Evolutionary conservation across 169 alveolate genomes (phyloP), one percentile per base, ranked within the genome.

Genomic region (Eimeria zaria): DNA sequence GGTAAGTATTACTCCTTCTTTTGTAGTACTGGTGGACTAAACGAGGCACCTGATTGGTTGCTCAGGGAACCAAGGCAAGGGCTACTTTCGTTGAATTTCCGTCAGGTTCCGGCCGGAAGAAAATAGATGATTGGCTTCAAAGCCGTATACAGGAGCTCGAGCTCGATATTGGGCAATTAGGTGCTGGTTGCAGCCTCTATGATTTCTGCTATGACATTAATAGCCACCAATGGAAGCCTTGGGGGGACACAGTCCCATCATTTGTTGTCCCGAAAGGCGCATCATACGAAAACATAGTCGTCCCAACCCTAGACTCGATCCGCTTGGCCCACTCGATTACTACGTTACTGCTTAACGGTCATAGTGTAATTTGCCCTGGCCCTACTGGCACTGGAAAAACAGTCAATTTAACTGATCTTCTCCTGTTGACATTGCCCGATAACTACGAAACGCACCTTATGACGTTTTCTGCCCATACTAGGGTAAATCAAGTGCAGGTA

Each of bases 331-430:
- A 97, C 97, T 91, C 98, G 78, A 96, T 98, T 85, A 96, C 97
- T 85, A 91, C 97, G 46, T 71, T 99, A 90, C 92, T 98, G 44
- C 96, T 96, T 90, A 97, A 98, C 91, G 97, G 98, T 78, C 97
- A 97, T 91, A 99, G 98, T 97, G 97, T 98, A 53, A 97, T 99
- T 55, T 95, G 99, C 84, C 98, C 99, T 33, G 99, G 99, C 12
- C 98, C 99, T 41, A 98, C 99, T 44, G 99, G 99, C 6, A 98
- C 99, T 41, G 99, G 99, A 41, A 98, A 98, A 96, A 94, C 99
- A 14, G 98, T 98, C 74, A 96, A 97, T 95, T 97, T 99, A 48
- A 98, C 98, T 73, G 98, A 98, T 73, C 97, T 96, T 94, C 97
- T 98, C 85, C 95, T 95, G 39, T 91, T 89, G 64, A 95, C 97